Evolutionary conservation across 2,329 filamentous ascomycete genomes (phyloP).

Genomic region (Calonectria honghensis): DNA sequence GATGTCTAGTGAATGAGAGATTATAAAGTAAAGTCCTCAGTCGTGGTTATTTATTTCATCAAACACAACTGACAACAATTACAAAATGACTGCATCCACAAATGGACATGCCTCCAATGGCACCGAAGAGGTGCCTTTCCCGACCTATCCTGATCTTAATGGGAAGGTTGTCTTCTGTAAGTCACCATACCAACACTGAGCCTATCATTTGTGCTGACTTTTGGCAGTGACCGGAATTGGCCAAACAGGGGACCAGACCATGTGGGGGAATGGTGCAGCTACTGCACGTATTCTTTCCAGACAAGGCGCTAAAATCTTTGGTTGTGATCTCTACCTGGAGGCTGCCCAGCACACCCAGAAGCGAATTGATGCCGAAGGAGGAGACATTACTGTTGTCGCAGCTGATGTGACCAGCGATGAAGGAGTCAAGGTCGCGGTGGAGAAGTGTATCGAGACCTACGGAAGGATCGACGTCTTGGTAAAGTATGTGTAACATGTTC

Average conservation of each 20-base stretch:
- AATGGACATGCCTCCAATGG: background rate
- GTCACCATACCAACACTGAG: background rate
- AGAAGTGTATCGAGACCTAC: slow-evolving; percentile 1
- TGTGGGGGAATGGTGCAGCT: slow-evolving; percentile 16
- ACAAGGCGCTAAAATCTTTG: slow-evolving; percentile 3
- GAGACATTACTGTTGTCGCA: background rate
- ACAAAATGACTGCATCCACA: background rate
- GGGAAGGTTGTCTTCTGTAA: slow-evolving; percentile 14
- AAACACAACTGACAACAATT: background rate
- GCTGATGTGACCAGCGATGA: slow-evolving; percentile 4
- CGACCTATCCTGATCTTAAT: background rate
- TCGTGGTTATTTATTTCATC: background rate
- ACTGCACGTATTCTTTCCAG: slow-evolving; percentile 4
- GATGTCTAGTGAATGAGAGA: background rate
- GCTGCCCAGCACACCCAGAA: slow-evolving; percentile 1
- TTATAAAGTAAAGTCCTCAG: background rate
- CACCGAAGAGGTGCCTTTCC: slow-evolving; percentile 10
- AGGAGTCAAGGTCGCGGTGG: background rate
- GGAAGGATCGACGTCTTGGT: background rate
- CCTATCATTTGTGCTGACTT: background rate
- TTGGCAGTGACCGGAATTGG: slow-evolving; percentile 6
- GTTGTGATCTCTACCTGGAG: background rate
- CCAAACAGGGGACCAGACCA: slow-evolving; percentile 7
- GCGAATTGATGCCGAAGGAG: slow-evolving; percentile 5
- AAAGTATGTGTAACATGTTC: background rate